phyloP scores from a whole-genome alignment of 2,329 filamentous ascomycete species.

The Colletotrichum euphorbiae region DNA sequence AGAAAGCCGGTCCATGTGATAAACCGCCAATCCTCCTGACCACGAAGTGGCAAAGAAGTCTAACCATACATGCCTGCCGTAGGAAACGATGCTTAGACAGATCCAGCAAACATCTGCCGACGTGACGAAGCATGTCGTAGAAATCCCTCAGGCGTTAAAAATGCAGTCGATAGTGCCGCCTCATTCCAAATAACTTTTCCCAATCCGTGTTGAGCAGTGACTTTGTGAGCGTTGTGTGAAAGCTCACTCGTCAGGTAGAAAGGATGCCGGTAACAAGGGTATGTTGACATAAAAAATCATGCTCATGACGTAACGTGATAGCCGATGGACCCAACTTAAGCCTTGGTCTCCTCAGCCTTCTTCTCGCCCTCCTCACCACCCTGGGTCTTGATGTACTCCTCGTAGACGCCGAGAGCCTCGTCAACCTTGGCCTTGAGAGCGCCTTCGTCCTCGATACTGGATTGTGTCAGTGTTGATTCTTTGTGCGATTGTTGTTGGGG shows the following conservation, averaged over 20 bases:
- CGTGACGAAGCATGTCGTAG: constrained; percentile 33
- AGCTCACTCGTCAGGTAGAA: constrained; percentile 35
- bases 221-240: constrained; percentile 33
- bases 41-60: constrained; percentile 41
- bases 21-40: constrained; percentile 57
- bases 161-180: constrained; percentile 41
- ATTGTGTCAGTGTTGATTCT: constrained; percentile 34
- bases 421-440: constrained; percentile 96
- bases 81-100: constrained; percentile 19
- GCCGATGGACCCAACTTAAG: constrained; percentile 45
- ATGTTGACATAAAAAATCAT: constrained; percentile 42
- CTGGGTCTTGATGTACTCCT: constrained; percentile 97
- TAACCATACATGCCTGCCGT: constrained; percentile 37
- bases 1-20: constrained; percentile 47
- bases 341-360: constrained; percentile 59
- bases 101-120: constrained; percentile 20
- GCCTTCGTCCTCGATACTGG: constrained; percentile 87
- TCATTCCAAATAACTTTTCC: constrained; percentile 41
- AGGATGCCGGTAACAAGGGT: constrained; percentile 41
- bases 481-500: neutral
- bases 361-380: constrained; percentile 63
- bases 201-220: constrained; percentile 40
- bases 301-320: constrained; percentile 38
- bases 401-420: constrained; percentile 95
- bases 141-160: constrained; percentile 38